A percentile compares a stretch with the other conserved stretches of the same genome.
phyloP scores from a whole-genome alignment of 2,329 filamentous ascomycete species.

The Diaporthe citri region DNA sequence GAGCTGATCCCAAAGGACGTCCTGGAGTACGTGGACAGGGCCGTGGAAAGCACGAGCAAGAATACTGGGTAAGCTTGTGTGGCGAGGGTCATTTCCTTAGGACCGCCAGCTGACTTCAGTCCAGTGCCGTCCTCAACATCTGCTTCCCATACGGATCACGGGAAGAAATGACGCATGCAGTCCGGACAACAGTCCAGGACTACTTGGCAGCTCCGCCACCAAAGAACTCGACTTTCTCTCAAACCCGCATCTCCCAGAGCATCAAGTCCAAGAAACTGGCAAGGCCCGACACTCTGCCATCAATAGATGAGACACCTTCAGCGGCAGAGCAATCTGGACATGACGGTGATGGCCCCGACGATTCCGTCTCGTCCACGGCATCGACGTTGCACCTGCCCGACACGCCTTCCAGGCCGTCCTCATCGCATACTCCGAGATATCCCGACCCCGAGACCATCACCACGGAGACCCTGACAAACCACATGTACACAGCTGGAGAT shows the following conservation, averaged over 20 bases:
- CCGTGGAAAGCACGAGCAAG: conserved; percentile 86
- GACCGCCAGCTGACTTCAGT: conserved; percentile 33
- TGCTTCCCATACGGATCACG: conserved; percentile 98
- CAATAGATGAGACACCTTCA: conserved; percentile 63
- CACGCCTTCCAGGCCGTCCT: conserved; percentile 51
- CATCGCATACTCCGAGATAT: conserved; percentile 55
- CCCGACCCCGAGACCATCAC: conserved; percentile 90
- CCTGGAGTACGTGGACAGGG: conserved; percentile 86
- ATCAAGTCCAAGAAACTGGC: conserved; percentile 78
- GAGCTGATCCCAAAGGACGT: conserved; percentile 90
- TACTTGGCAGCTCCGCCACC: conserved; percentile 80
- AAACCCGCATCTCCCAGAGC: conserved; percentile 87
- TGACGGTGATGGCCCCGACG: conserved; percentile 58
- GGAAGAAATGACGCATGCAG: conserved; percentile 92
- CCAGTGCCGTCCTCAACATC: conserved; percentile 80
- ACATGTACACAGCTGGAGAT: conserved; percentile 88
- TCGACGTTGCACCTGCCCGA: conserved; percentile 65
- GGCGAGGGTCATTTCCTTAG: background rate
- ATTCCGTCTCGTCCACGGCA: conserved; percentile 71
- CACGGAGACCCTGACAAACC: conserved; percentile 81
- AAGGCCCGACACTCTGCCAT: conserved; percentile 57
- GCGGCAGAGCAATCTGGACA: conserved; percentile 58
- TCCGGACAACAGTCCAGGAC: conserved; percentile 88
- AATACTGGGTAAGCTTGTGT: conserved; percentile 76
- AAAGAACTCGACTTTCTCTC: conserved; percentile 82